Evolutionary conservation across 345 rosid species (phyloP).

Genomic region (Physaria fendleri): DNA sequence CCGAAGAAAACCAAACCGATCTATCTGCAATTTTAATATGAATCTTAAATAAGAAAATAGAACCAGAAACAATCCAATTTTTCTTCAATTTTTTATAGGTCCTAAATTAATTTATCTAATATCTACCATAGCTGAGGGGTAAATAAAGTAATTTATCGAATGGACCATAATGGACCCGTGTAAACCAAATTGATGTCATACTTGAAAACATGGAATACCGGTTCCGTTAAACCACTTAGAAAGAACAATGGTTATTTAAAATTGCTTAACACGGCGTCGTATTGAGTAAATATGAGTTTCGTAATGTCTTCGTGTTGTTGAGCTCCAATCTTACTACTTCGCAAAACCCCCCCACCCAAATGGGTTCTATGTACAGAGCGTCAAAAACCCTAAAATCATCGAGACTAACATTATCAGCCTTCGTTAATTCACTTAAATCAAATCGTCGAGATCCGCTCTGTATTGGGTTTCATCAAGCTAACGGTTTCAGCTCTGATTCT

Average conservation of each 20-base stretch:
- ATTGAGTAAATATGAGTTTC: neutral
- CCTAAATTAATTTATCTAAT: no score
- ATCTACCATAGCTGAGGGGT: no score
- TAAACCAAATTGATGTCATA: no score
- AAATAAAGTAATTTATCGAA: no score
- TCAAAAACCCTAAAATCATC: conserved; percentile 46
- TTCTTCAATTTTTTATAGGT: no score
- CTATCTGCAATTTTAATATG: no score
- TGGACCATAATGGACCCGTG: no score
- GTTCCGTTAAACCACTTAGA: neutral
- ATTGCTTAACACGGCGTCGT: neutral
- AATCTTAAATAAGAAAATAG: no score
- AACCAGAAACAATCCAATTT: no score
- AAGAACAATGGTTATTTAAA: neutral
- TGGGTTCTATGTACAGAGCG: conserved; percentile 53
- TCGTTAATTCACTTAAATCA: conserved; percentile 1
- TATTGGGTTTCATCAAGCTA: conserved; percentile 20
- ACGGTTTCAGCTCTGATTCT: conserved; percentile 55
- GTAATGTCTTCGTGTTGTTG: neutral
- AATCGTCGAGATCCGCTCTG: conserved; percentile 11
- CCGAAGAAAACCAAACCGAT: no score
- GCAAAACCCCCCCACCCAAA: conserved; percentile 33
- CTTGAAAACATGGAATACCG: no score
- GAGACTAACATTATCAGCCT: conserved; percentile 10
- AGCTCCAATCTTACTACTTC: conserved; percentile 5